Conservation (phyloP, 352 stramenopile species). For the Phytophthora macrochlamydospora region DNA sequence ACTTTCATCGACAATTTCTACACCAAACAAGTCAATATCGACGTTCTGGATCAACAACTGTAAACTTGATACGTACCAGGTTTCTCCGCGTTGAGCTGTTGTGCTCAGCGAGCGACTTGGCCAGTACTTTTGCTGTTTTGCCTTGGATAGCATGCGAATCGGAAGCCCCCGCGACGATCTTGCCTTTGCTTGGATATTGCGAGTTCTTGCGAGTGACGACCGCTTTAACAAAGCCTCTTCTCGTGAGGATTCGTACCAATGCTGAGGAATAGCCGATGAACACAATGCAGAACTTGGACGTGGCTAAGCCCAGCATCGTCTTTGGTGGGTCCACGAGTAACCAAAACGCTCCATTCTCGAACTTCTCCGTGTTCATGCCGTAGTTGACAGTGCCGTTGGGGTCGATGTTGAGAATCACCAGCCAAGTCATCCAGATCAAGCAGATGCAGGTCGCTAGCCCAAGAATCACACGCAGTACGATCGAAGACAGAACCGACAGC, state of each 20-base stretch:
- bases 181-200: background rate
- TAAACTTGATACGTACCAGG: background rate
- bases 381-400: slow-evolving; percentile 27
- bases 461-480: background rate
- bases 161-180: background rate
- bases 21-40: too few species aligned
- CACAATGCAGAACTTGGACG: slow-evolving; percentile 1
- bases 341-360: slow-evolving; percentile 36
- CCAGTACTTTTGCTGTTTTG: background rate
- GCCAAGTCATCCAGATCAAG: slow-evolving; percentile 26
- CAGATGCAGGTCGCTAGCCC: background rate
- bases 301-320: slow-evolving; percentile 9
- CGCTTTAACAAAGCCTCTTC: background rate
- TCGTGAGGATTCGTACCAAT: background rate
- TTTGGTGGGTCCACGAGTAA: slow-evolving; percentile 12
- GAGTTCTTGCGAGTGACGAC: background rate
- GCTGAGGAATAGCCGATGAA: background rate
- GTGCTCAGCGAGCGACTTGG: background rate
- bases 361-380: slow-evolving; percentile 28
- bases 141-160: background rate
- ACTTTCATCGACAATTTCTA: slow-evolving; percentile 15
- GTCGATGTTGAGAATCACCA: slow-evolving; percentile 24
- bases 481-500: background rate
- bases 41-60: background rate
- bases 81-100: background rate